A percentile compares a stretch with the other conserved stretches of the same genome.
Evolutionary conservation across 2,329 filamentous ascomycete species (phyloP).

Genomic region (Aspergillus ochraceoroseus): DNA sequence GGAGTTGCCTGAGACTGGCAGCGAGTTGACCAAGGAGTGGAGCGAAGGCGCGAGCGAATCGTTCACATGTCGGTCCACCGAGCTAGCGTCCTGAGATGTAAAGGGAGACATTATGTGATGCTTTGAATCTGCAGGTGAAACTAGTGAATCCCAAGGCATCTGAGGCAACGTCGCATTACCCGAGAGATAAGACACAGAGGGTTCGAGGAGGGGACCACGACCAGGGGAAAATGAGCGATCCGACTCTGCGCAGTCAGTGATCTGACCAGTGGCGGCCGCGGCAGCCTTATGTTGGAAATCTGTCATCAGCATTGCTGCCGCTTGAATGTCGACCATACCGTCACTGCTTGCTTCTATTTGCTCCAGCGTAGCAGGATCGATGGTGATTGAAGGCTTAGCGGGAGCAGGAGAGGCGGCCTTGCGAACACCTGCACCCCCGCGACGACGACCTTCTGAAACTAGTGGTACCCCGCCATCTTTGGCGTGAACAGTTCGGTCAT

Average conservation of each 20-base stretch:
- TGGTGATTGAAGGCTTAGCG: constrained; percentile 70
- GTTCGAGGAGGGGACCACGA: constrained; percentile 67
- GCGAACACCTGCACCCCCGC: constrained; percentile 40
- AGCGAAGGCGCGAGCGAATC: constrained; percentile 62
- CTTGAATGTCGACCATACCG: constrained; percentile 90
- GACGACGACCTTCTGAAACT: constrained; percentile 86
- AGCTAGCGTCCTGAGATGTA: constrained; percentile 59
- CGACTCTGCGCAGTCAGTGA: constrained; percentile 44
- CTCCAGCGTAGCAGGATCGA: constrained; percentile 82
- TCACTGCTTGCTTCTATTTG: constrained; percentile 90
- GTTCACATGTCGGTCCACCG: constrained; percentile 56
- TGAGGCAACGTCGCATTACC: constrained; percentile 77
- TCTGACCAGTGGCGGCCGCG: constrained; percentile 53
- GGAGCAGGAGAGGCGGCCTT: constrained; percentile 46
- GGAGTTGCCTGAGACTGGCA: constrained; percentile 62
- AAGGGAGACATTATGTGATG: constrained; percentile 61
- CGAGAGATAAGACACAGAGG: constrained; percentile 69
- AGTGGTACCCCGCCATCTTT: constrained; percentile 94
- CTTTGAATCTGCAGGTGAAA: constrained; percentile 69
- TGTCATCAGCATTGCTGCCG: constrained; percentile 96
- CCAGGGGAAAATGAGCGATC: constrained; percentile 68
- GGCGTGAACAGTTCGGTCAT: constrained; percentile 96
- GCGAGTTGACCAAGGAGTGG: constrained; percentile 67
- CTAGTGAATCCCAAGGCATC: constrained; percentile 87
- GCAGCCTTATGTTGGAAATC: constrained; percentile 97